Conservation (phyloP, 805 yeast genomes). For the Saturnispora besseyi region DNA sequence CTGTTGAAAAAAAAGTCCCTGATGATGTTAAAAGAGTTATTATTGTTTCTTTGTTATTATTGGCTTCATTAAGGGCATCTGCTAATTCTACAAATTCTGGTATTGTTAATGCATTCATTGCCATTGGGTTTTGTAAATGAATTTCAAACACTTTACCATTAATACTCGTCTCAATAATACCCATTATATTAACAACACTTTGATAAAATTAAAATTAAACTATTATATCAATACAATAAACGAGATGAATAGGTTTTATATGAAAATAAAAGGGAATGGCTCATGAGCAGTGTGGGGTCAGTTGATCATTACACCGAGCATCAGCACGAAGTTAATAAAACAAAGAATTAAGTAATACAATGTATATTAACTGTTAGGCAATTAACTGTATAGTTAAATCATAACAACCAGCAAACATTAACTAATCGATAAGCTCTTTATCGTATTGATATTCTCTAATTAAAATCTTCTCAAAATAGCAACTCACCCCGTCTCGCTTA, state of each 20-base stretch:
- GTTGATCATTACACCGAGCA: not conserved
- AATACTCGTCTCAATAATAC: slow-evolving; percentile 8
- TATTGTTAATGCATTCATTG: slow-evolving; percentile 58
- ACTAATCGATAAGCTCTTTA: not conserved
- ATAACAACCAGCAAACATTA: too few relatives aligned
- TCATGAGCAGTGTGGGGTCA: not conserved
- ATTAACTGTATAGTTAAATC: too few relatives aligned
- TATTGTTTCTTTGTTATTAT: slow-evolving; percentile 48
- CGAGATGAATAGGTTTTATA: too few relatives aligned
- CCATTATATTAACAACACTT: not conserved
- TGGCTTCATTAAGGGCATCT: slow-evolving; percentile 50
- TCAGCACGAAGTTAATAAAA: not conserved
- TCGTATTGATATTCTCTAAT: not conserved
- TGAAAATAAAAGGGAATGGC: not conserved
- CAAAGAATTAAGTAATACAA: too few relatives aligned
- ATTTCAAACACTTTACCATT: slow-evolving; percentile 35
- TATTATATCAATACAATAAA: too few relatives aligned
- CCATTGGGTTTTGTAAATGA: slow-evolving; percentile 52
- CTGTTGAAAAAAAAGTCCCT: slow-evolving; percentile 75
- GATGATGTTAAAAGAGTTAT: slow-evolving; percentile 61
- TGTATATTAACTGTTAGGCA: too few relatives aligned
- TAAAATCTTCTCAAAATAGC: not conserved
- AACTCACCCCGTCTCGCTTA: not conserved
- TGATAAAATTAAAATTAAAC: too few relatives aligned
- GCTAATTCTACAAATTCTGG: slow-evolving; percentile 57